These are phyloP conservation scores for Colletotrichum liaoningense DNA, from an alignment of 2,329 filamentous ascomycete species.

Conservation along the genomic window DNA sequence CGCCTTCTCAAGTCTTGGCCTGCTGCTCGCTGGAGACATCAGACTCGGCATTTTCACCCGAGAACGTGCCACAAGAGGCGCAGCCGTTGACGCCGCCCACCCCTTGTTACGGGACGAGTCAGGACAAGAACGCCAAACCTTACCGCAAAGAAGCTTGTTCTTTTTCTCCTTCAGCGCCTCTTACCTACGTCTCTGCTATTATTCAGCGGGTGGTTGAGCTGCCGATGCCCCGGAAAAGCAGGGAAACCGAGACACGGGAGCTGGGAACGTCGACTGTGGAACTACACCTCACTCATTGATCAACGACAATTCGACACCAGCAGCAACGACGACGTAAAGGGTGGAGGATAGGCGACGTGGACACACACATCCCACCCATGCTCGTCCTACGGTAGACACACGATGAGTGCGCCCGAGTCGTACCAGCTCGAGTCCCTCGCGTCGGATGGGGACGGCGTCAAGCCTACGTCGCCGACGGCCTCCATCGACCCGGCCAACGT, in stretches of 20 bases:
- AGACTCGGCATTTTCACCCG: background rate
- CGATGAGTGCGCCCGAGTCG: constrained; percentile 27
- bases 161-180: background rate
- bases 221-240: background rate
- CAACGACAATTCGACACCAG: background rate
- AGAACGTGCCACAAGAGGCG: background rate
- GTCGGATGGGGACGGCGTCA: constrained; percentile 37
- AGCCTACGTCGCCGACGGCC: constrained; percentile 30
- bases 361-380: background rate
- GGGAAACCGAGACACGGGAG: background rate
- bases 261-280: background rate
- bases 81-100: background rate
- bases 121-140: background rate
- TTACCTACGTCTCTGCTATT: background rate
- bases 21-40: background rate
- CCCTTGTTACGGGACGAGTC: constrained; percentile 5
- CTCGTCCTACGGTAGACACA: constrained; percentile 4
- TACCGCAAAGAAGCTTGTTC: background rate
- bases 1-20: background rate
- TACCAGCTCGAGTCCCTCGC: constrained; percentile 31
- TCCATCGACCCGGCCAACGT: constrained; percentile 35
- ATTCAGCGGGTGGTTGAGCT: background rate
- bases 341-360: background rate
- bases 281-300: background rate
- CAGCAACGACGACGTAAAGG: background rate